Evolutionary conservation across 2,329 filamentous ascomycete species (phyloP).

Genomic region (Rutstroemia sp.): DNA sequence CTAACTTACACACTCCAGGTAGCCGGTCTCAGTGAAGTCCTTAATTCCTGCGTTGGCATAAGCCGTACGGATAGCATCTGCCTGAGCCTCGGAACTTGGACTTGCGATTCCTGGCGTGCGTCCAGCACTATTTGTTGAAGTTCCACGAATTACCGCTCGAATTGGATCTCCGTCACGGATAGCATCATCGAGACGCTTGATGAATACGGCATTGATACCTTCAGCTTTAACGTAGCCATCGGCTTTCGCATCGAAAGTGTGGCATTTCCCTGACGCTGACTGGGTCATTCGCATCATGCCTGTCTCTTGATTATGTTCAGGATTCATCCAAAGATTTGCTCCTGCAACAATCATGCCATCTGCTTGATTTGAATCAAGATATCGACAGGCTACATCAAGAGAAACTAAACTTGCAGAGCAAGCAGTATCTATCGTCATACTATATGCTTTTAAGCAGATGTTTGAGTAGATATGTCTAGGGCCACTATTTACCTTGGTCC

Average conservation of each 20-base stretch:
- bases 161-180: conserved; percentile 5
- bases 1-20: conserved; percentile 2
- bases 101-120: background rate
- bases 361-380: conserved; percentile 31
- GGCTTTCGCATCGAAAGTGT: conserved; percentile 1
- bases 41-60: conserved; percentile 5
- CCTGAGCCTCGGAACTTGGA: conserved; percentile 5
- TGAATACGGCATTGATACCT: background rate
- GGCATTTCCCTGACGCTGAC: conserved; percentile 2
- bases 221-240: conserved; percentile 6
- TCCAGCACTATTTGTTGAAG: conserved; percentile 3
- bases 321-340: conserved; percentile 17
- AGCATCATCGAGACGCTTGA: conserved; percentile 2
- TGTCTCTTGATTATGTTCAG: background rate
- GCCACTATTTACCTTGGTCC: conserved; percentile 33
- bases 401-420: conserved; percentile 50
- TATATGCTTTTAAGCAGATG: conserved; percentile 20
- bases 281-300: conserved; percentile 1
- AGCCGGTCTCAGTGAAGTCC: background rate
- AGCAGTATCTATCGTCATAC: conserved; percentile 50
- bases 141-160: conserved; percentile 2
- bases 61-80: background rate
- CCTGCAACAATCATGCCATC: conserved; percentile 25
- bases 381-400: conserved; percentile 34
- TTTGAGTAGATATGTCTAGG: background rate